Conservation (phyloP, 164 flowering plant genomes). For the Vitis rotundifolia region DNA sequence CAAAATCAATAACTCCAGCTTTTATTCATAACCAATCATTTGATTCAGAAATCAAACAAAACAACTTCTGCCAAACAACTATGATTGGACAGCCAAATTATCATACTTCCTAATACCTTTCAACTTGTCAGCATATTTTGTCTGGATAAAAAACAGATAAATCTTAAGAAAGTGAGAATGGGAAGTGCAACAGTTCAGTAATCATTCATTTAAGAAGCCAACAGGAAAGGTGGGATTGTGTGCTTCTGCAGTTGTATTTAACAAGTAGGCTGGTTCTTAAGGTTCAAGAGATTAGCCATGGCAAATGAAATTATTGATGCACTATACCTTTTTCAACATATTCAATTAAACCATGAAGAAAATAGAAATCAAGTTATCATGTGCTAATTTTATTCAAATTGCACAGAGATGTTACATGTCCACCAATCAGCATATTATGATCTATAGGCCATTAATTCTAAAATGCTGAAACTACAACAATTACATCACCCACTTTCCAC, state of each 20-base stretch:
- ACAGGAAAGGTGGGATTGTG: neutral
- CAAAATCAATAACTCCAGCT: too few species aligned
- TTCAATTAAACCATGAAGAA: neutral
- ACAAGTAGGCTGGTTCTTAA: neutral
- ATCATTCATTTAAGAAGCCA: neutral
- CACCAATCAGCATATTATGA: slow-evolving; percentile 35
- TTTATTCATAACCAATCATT: too few species aligned
- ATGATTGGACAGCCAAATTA: too few species aligned
- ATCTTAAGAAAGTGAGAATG: neutral
- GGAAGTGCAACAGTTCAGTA: neutral
- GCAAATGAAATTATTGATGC: too few species aligned
- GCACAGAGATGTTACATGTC: slow-evolving; percentile 39
- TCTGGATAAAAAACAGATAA: too few species aligned
- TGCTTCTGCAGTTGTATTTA: neutral
- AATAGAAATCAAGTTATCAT: slow-evolving; percentile 13
- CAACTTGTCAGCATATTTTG: too few species aligned
- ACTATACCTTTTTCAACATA: too few species aligned
- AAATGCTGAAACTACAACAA: slow-evolving; percentile 38
- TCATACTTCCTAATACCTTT: too few species aligned
- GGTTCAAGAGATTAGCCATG: neutral
- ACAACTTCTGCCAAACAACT: too few species aligned
- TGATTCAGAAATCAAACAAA: too few species aligned
- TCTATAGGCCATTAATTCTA: slow-evolving; percentile 39
- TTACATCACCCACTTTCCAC: slow-evolving; percentile 29
- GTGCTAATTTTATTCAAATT: slow-evolving; percentile 34